Percentiles rank a stretch among this genome's conserved stretches.
phyloP scores from a whole-genome alignment of 768 basidiomycete genomes.

The Pisolithus microcarpus region DNA sequence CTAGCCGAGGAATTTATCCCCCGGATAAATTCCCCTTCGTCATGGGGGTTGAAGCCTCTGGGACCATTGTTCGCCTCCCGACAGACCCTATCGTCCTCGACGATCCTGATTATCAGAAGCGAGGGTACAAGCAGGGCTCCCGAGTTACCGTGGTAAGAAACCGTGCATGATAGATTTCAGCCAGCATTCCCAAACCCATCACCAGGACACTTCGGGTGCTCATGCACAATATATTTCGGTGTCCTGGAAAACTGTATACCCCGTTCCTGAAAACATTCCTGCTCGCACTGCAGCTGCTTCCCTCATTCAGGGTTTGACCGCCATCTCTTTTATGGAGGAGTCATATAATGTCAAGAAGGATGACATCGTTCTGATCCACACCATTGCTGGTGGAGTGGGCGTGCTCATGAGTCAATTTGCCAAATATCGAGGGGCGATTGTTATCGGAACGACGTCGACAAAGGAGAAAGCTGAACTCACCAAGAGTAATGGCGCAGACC shows the following conservation, averaged over 20 bases:
- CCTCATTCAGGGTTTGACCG: conserved; percentile 72
- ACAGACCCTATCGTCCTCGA: conserved; percentile 54
- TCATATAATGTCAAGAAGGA: conserved; percentile 76
- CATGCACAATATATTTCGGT: conserved; percentile 70
- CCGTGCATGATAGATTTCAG: neutral
- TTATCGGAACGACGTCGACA: conserved; percentile 91
- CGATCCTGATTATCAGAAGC: conserved; percentile 55
- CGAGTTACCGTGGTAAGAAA: conserved; percentile 63
- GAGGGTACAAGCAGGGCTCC: conserved; percentile 60
- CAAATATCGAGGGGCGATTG: conserved; percentile 69
- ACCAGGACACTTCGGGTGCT: conserved; percentile 39
- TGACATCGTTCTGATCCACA: conserved; percentile 80
- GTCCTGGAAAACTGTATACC: conserved; percentile 53
- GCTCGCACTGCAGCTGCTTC: conserved; percentile 62
- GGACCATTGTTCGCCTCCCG: conserved; percentile 69
- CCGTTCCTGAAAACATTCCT: conserved; percentile 58
- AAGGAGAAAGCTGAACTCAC: conserved; percentile 78
- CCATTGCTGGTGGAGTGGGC: conserved; percentile 87
- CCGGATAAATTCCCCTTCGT: conserved; percentile 51
- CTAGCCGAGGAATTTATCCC: conserved; percentile 60
- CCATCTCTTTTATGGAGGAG: conserved; percentile 71
- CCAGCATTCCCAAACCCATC: neutral
- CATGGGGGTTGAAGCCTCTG: conserved; percentile 74
- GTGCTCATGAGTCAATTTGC: conserved; percentile 62
- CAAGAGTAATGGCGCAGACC: conserved; percentile 70